Percentiles rank a stretch among this genome's conserved stretches.
phyloP scores from a whole-genome alignment of 108 stramenopile genomes.

The Cylindrotheca closterium region DNA sequence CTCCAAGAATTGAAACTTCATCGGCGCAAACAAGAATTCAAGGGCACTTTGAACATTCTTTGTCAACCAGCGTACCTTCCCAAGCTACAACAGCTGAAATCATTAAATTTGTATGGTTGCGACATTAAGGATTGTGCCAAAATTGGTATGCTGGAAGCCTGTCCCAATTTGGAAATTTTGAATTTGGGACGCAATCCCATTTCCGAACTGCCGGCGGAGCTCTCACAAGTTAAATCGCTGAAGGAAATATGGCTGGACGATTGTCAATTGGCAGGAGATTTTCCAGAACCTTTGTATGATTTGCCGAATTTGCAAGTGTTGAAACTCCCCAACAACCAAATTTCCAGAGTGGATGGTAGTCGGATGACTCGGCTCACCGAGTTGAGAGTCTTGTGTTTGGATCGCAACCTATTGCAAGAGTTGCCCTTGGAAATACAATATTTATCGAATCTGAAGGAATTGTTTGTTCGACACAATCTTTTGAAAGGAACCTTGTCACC shows the following conservation, averaged over 20 bases:
- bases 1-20: constrained; percentile 24
- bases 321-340: constrained; percentile 46
- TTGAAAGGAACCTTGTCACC: constrained; percentile 28
- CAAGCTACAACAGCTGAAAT: constrained; percentile 38
- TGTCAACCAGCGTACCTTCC: constrained; percentile 47
- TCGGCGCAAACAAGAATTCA: constrained; percentile 51
- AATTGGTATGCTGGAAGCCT: constrained; percentile 28
- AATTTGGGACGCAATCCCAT: constrained; percentile 70
- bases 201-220: constrained; percentile 36
- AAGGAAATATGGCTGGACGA: constrained; percentile 66
- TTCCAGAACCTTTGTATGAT: constrained; percentile 37
- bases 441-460: constrained; percentile 30
- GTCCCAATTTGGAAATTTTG: constrained; percentile 44
- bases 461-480: constrained; percentile 44
- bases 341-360: constrained; percentile 24
- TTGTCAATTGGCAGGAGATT: constrained; percentile 44
- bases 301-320: constrained; percentile 39
- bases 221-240: constrained; percentile 32
- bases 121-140: constrained; percentile 35
- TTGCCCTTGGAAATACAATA: constrained; percentile 35
- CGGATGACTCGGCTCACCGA: constrained; percentile 15
- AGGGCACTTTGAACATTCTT: constrained; percentile 38
- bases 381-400: constrained; percentile 49
- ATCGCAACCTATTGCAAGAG: constrained; percentile 41
- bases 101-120: constrained; percentile 65